A percentile compares a stretch with the other conserved stretches of the same genome.
Conservation (phyloP, 768 basidiomycete species). For the Boletellus sp. region DNA sequence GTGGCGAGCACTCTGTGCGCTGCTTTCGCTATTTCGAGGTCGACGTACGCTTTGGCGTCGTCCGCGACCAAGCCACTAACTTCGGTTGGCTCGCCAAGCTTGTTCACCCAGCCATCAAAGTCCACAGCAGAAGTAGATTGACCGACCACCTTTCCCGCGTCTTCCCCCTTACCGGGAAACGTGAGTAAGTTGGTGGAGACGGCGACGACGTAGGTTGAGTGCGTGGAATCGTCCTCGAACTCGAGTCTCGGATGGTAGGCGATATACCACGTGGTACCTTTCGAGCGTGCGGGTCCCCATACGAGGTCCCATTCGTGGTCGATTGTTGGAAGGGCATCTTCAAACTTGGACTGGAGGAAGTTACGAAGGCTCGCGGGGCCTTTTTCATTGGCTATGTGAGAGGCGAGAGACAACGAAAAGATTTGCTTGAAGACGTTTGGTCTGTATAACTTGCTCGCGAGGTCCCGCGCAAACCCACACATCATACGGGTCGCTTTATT, state of each 20-base stretch:
- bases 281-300: no score
- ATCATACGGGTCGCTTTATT: constrained; percentile 1
- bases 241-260: constrained; percentile 1
- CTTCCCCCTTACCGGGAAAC: no score
- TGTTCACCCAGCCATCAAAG: constrained; percentile 3
- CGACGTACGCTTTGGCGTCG: neutral
- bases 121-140: neutral
- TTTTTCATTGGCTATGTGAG: neutral
- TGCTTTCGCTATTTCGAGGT: neutral
- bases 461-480: constrained; percentile 9
- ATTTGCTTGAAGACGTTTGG: constrained; percentile 4
- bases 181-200: neutral
- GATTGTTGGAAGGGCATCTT: no score
- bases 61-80: no score
- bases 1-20: constrained; percentile 2
- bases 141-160: neutral
- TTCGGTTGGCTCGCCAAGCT: neutral
- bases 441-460: constrained; percentile 6
- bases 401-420: constrained; percentile 6
- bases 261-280: constrained; percentile 4
- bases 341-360: no score
- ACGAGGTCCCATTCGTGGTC: no score
- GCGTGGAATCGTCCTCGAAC: constrained; percentile 3
- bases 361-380: no score
- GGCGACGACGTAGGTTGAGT: constrained; percentile 9